Conservation (phyloP, 2,329 filamentous ascomycete species). For the Ceratocystis huliohia region DNA sequence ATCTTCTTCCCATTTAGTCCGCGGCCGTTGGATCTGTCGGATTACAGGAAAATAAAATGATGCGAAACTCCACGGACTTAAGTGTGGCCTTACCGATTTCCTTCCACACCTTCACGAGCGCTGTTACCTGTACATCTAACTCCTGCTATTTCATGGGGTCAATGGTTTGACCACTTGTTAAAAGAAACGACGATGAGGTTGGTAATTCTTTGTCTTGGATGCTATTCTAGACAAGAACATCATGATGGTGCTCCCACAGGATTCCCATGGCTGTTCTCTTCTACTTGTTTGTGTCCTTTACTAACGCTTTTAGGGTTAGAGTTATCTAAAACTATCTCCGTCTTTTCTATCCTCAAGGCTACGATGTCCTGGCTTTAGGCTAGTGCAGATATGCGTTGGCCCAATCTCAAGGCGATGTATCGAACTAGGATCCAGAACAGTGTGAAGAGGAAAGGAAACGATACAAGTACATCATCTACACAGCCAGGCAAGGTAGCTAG, state of each 20-base stretch:
- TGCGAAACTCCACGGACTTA: not conserved
- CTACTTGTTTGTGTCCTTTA: not conserved
- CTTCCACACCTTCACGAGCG: conserved; percentile 6
- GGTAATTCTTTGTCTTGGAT: not conserved
- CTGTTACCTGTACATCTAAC: not conserved
- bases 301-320: not conserved
- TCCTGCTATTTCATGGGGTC: not conserved
- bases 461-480: not conserved
- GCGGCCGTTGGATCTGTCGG: not conserved
- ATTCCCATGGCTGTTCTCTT: not conserved
- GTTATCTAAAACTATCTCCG: not conserved
- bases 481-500: not conserved
- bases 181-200: not conserved
- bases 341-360: not conserved
- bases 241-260: not conserved
- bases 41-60: not conserved
- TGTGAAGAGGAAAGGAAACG: not conserved
- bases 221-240: not conserved
- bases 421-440: not conserved
- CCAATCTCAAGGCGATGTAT: not conserved
- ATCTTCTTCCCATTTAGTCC: not conserved
- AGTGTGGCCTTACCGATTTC: not conserved
- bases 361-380: not conserved
- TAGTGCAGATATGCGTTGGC: not conserved
- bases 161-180: not conserved